A percentile compares a stretch with the other conserved stretches of the same genome.
Conservation (phyloP, 2,329 filamentous ascomycete genomes). For the Chaetomium sp. region DNA sequence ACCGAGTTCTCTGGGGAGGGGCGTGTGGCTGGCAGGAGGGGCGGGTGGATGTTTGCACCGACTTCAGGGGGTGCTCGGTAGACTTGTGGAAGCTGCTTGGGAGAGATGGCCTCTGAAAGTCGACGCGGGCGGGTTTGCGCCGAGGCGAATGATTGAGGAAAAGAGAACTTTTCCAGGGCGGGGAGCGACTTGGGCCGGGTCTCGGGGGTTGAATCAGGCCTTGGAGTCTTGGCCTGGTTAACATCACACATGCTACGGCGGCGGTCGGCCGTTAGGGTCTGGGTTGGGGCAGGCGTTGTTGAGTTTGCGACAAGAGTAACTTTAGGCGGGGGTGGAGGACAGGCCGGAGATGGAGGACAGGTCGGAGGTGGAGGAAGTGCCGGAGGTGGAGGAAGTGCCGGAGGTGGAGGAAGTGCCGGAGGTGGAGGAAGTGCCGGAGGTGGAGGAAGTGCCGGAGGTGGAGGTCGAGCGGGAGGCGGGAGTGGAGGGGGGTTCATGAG, state of each 20-base stretch:
- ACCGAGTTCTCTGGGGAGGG: constrained; percentile 6
- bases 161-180: constrained; percentile 40
- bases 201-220: constrained; percentile 36
- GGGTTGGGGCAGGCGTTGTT: constrained; percentile 8
- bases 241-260: constrained; percentile 38
- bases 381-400: too few species aligned
- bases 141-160: constrained; percentile 37
- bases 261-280: constrained; percentile 26
- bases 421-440: too few species aligned
- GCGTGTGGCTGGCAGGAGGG: not conserved
- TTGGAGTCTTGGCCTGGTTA: constrained; percentile 36
- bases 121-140: constrained; percentile 20
- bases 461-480: constrained; percentile 30
- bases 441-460: constrained; percentile 1
- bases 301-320: too few species aligned
- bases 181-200: constrained; percentile 42
- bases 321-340: not conserved
- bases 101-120: constrained; percentile 43
- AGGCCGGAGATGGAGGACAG: not conserved
- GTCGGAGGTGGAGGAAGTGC: not conserved
- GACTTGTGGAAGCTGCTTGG: constrained; percentile 39
- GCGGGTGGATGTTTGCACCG: not conserved
- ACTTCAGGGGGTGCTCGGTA: constrained; percentile 22
- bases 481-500: not conserved
- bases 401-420: too few species aligned